Evolutionary conservation across 2,329 filamentous ascomycete species (phyloP).

Genomic region (Aspergillus intermedius): DNA sequence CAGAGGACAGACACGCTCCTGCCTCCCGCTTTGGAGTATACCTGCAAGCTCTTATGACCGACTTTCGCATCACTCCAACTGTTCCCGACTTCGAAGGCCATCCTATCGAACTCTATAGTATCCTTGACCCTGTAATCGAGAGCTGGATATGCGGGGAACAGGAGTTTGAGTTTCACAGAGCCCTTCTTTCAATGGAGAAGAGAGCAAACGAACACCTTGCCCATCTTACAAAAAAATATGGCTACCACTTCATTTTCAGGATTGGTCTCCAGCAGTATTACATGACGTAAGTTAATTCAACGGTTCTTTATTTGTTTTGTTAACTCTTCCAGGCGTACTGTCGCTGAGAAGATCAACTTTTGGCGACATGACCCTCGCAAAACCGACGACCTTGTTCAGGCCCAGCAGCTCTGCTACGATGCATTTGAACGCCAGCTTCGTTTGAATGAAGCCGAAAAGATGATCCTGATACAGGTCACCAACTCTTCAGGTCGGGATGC

Average conservation of each 20-base stretch:
- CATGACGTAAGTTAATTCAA: conserved; percentile 16
- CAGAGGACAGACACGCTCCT: conserved; percentile 1
- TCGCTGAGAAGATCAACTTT: conserved; percentile 14
- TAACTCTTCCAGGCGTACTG: conserved; percentile 9
- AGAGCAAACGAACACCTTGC: conserved; percentile 17
- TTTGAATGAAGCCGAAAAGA: conserved; percentile 15
- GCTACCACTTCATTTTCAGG: conserved; percentile 20
- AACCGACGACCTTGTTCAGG: conserved; percentile 7
- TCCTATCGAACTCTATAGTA: conserved; percentile 14
- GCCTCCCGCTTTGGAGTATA: conserved; percentile 7
- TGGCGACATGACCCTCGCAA: conserved; percentile 15
- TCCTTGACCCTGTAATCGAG: conserved; percentile 12
- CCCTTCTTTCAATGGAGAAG: conserved; percentile 13
- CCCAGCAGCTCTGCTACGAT: conserved; percentile 17
- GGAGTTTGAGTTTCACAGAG: conserved; percentile 11
- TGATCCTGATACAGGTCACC: conserved; percentile 11
- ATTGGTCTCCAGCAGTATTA: conserved; percentile 21
- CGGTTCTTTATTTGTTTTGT: not conserved
- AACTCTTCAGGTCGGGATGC: conserved; percentile 15
- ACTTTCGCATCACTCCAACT: conserved; percentile 11
- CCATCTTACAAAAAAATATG: conserved; percentile 13
- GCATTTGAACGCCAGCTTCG: conserved; percentile 14
- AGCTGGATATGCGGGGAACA: conserved; percentile 4
- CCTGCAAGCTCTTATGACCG: conserved; percentile 9
- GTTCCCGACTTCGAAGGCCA: conserved; percentile 18